phyloP scores from a whole-genome alignment of 768 basidiomycete species.

The Phylloporus sp. region DNA sequence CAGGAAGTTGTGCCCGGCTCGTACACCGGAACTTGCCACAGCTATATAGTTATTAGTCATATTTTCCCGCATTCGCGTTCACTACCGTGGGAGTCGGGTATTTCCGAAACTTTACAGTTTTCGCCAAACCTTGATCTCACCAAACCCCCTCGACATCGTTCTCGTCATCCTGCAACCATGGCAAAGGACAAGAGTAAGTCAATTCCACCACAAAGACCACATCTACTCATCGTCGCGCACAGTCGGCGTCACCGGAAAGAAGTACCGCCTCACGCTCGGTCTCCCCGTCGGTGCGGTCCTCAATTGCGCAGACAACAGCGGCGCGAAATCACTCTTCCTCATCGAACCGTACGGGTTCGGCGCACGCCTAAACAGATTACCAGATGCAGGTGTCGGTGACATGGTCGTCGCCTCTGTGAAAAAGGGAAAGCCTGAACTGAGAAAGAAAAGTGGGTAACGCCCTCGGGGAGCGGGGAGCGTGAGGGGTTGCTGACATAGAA shows the following conservation, averaged over 20 bases:
- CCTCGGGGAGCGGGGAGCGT: not conserved
- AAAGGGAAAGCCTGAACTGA: conserved; percentile 99
- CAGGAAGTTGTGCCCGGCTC: too few relatives aligned
- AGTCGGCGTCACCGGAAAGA: conserved; percentile 79
- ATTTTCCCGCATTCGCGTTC: too few relatives aligned
- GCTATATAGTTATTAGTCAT: too few relatives aligned
- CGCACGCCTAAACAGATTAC: conserved; percentile 94
- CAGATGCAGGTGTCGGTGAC: conserved; percentile 92
- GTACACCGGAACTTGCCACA: too few relatives aligned
- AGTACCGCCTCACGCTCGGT: conserved; percentile 93
- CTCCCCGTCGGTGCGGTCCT: conserved; percentile 91
- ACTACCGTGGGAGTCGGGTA: too few relatives aligned
- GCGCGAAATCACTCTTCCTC: conserved; percentile 91
- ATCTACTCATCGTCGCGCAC: conserved; percentile 7
- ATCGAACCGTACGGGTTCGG: conserved; percentile 96
- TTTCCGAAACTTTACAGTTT: too few relatives aligned
- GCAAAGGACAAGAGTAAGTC: conserved; percentile 23
- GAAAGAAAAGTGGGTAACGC: conserved; percentile 98
- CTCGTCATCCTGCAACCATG: conserved; percentile 14
- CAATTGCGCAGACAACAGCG: conserved; percentile 99
- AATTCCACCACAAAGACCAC: not conserved
- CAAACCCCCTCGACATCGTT: conserved; percentile 3
- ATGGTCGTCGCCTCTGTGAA: conserved; percentile 97
- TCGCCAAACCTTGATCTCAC: too few relatives aligned
- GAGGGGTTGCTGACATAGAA: conserved; percentile 6